Conservation (phyloP, 2,329 filamentous ascomycete species). For the Aspergillus thermomutatus region DNA sequence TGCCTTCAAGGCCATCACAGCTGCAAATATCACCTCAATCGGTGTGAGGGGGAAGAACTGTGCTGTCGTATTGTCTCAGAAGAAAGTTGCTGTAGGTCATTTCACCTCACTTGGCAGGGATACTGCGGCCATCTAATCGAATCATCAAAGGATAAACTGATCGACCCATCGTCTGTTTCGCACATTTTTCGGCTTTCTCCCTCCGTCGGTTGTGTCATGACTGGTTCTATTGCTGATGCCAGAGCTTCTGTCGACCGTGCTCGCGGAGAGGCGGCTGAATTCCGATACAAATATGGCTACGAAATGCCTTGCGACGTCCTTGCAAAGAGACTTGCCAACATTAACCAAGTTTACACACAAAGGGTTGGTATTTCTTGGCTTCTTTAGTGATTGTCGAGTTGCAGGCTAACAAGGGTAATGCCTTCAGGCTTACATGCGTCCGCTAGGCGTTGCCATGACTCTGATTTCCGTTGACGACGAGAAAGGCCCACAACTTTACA, state of each 20-base stretch:
- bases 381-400: background rate
- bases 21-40: conserved; percentile 97
- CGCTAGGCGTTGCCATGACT: conserved; percentile 91
- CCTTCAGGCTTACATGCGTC: conserved; percentile 87
- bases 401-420: background rate
- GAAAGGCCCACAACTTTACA: conserved; percentile 91
- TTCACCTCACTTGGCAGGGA: conserved; percentile 2
- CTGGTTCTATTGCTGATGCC: conserved; percentile 95
- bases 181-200: conserved; percentile 97
- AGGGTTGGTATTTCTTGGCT: conserved; percentile 57
- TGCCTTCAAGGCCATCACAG: conserved; percentile 99
- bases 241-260: conserved; percentile 89
- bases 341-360: conserved; percentile 99
- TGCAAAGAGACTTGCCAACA: conserved; percentile 95
- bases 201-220: conserved; percentile 97
- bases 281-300: conserved; percentile 97
- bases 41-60: conserved; percentile 95
- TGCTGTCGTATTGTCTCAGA: conserved; percentile 95
- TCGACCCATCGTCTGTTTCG: conserved; percentile 93
- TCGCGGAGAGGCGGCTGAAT: conserved; percentile 93
- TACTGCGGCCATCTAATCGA: conserved; percentile 10
- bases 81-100: conserved; percentile 90
- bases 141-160: conserved; percentile 81
- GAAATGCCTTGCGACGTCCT: conserved; percentile 99
- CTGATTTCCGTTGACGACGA: conserved; percentile 92